A percentile compares a stretch with the other conserved stretches of the same genome.
Evolutionary conservation across 768 basidiomycete species (phyloP).

Genomic region (Amanita rubescens): DNA sequence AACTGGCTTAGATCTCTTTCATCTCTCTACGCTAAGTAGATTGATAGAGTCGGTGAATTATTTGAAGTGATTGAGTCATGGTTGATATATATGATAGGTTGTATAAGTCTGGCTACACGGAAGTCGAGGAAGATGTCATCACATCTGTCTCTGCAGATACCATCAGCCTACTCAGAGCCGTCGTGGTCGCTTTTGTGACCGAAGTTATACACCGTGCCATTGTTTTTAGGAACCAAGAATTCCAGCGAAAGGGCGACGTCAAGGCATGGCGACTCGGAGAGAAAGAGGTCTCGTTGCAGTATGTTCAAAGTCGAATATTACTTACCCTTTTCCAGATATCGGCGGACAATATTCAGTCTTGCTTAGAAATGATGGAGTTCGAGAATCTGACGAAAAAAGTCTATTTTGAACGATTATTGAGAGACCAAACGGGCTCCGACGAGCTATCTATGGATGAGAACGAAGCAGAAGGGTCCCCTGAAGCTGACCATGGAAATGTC

Average conservation of each 20-base stretch:
- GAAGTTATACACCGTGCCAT: slow-evolving; percentile 45
- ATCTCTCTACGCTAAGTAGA: slow-evolving; percentile 30
- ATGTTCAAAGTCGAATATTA: neutral
- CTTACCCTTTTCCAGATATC: slow-evolving; percentile 29
- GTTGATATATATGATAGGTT: slow-evolving; percentile 10
- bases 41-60: slow-evolving; percentile 29
- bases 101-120: slow-evolving; percentile 16
- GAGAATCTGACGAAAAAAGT: slow-evolving; percentile 26
- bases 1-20: slow-evolving; percentile 42
- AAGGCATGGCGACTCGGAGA: slow-evolving; percentile 51
- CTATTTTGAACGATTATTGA: slow-evolving; percentile 33
- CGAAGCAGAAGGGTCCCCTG: slow-evolving; percentile 12
- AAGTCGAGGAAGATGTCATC: slow-evolving; percentile 16
- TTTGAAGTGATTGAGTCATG: neutral
- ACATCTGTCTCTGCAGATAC: slow-evolving; percentile 41
- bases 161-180: slow-evolving; percentile 36
- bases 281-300: slow-evolving; percentile 28
- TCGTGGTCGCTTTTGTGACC: slow-evolving; percentile 44
- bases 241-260: slow-evolving; percentile 45
- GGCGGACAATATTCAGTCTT: slow-evolving; percentile 37
- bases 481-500: neutral
- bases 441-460: slow-evolving; percentile 10
- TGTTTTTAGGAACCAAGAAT: slow-evolving; percentile 51
- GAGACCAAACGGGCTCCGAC: slow-evolving; percentile 3
- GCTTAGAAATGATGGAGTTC: slow-evolving; percentile 40